Evolutionary conservation across 164 flowering plant genomes (phyloP), one percentile per base, ranked within the genome.

Genomic region (Sedum album): DNA sequence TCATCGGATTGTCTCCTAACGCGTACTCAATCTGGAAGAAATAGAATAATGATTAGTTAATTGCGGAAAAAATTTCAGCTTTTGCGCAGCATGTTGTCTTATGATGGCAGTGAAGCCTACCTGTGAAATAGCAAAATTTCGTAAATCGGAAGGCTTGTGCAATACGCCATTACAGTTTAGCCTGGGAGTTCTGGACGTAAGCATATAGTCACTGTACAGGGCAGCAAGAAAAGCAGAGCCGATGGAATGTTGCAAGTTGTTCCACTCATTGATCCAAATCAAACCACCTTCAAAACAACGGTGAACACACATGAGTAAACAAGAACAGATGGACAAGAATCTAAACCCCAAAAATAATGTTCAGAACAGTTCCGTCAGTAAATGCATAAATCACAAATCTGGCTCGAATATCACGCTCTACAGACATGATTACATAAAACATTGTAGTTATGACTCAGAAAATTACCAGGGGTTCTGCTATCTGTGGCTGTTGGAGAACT

Each of bases 191-290:
- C 74, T 76, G 31, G 97, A 82, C 30, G 90, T 72, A 33, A 88
- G 87, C 99, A 94, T 92, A 85, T 94, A 94, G 77, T 95, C 97
- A 74, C 97, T 86, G 80, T 84, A 95, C 49, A 95, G 38, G 71
- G 82, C 74, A 31, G 97, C 96, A 41, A 95, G 76, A 78, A 95
- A 92, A 46, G 97, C 97, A 65, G 97, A 79, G 60, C 94, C 96
- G 53, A 90, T 88, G 18, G 96, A 89, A 71, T 95, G 97, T 79
- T 85, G 92, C 73, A 95, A 75, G n/a, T 94, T 57, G 69, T 95
- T 89, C 97, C 97, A 92, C 61, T 92, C 77, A 62, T 84, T 82
- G 26, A 90, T 76, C 97, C 97, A 92, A 80, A 92, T 77, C 60
- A 95, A 79, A 63, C 99, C 99, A 79, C 79, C 99, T 95, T 82